Base-by-base conservation (phyloP, 371 early-diverging fungal genomes). In the Mucor irregularis region DNA sequence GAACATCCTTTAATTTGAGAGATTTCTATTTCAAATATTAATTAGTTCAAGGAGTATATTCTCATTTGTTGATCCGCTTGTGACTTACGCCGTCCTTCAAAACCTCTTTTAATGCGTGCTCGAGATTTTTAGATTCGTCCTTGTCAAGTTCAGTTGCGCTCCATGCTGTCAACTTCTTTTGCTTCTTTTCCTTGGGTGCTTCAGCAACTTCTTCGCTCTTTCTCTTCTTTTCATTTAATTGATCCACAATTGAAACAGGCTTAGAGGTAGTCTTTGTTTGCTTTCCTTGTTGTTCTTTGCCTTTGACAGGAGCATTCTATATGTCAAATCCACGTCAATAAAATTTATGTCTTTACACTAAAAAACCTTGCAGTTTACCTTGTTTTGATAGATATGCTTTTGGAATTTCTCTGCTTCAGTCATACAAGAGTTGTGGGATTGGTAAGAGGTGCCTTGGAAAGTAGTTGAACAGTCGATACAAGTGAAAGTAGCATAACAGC, bases 331-430 rank as follows among this genome's bases (percentile, higher is more conserved):
- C n/a, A n/a, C n/a, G n/a, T n/a, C 35, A 34, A 34, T 17, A 5
- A 22, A 25, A 10, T 30, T 30, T 39, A 19, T 19, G 9, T 21
- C 10, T n/a, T n/a, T n/a, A n/a, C n/a, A n/a, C n/a, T n/a, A n/a
- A n/a, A n/a, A n/a, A n/a, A n/a, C n/a, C 13, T 33, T 50, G 60
- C 8, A 8, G 17, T n/a, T 28, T 58, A 80, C 82, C 80, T 84
- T 83, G 53, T 78, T 80, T 53, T 84, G 75, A 56, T 80, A 84
- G 13, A 84, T 63, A 14, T 78, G 64, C 59, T 85, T 85, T 65
- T 95, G 88, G 64, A 92, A 94, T 67, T 95, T 97, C 74, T 97
- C 90, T 3, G 88, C 91, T 66, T 97, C 97, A 16, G 86, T 83
- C 34, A 95, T 93, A 68, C 97, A 95, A 6, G 86, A 81, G 0